These are phyloP conservation scores for Apophysomyces ossiformis DNA, from an alignment of 371 early-diverging fungal genomes.

Conservation along the genomic window DNA sequence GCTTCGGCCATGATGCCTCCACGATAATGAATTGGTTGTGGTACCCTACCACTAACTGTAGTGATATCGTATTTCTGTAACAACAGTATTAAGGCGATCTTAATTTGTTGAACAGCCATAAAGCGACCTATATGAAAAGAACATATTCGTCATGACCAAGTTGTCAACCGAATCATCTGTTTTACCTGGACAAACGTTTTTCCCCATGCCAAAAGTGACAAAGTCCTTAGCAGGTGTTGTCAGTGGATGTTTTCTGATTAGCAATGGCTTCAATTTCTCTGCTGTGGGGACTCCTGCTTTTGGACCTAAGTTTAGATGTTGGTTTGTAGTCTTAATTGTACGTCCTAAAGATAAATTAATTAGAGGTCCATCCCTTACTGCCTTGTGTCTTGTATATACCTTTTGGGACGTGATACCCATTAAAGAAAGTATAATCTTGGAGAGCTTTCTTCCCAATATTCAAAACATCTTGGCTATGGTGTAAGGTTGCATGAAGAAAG, in stretches of 20 bases:
- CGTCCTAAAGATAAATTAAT: no score
- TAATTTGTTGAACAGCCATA: constrained; percentile 56
- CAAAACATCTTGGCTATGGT: no score
- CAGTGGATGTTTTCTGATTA: no score
- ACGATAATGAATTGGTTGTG: no score
- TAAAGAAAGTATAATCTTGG: constrained; percentile 33
- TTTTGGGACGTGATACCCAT: constrained; percentile 44
- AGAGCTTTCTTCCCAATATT: no score
- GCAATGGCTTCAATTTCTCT: not conserved
- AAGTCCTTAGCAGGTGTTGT: constrained; percentile 31
- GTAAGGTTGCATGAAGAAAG: no score
- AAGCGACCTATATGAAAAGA: constrained; percentile 44
- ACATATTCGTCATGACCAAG: no score
- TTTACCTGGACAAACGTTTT: constrained; percentile 41
- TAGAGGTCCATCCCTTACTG: no score
- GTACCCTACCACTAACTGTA: constrained; percentile 26
- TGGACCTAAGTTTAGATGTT: no score
- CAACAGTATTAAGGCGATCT: constrained; percentile 31
- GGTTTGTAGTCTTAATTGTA: no score
- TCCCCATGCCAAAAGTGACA: constrained; percentile 39
- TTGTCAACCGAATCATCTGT: no score
- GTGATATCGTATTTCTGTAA: constrained; percentile 28
- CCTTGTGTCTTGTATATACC: no score
- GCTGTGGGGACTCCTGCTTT: not conserved
- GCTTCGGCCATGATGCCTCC: constrained; percentile 17